These are phyloP conservation scores for Lachnellula occidentalis DNA, from an alignment of 2,329 filamentous ascomycete species.

Conservation along the genomic window DNA sequence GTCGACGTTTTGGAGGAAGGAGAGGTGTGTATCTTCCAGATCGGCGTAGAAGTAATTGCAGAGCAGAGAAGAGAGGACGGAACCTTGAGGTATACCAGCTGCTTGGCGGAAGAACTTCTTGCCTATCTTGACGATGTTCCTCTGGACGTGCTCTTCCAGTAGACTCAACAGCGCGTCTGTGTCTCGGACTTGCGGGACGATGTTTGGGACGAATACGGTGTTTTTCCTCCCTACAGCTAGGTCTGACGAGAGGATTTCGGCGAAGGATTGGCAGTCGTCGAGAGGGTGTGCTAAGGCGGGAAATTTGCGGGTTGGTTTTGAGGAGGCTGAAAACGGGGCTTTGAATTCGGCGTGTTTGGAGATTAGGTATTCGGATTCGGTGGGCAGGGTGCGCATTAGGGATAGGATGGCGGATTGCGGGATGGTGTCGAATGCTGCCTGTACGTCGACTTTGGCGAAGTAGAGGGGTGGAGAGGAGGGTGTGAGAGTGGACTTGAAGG, in stretches of 20 bases:
- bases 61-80: slow-evolving; percentile 75
- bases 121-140: slow-evolving; percentile 83
- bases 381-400: slow-evolving; percentile 55
- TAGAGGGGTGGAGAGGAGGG: slow-evolving; percentile 50
- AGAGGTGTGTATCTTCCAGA: slow-evolving; percentile 64
- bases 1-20: slow-evolving; percentile 49
- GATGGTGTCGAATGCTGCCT: slow-evolving; percentile 91
- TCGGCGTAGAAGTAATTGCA: slow-evolving; percentile 97
- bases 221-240: slow-evolving; percentile 41
- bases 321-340: slow-evolving; percentile 32
- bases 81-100: slow-evolving; percentile 87
- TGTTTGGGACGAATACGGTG: slow-evolving; percentile 72
- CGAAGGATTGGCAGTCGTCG: slow-evolving; percentile 27
- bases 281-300: slow-evolving; percentile 24
- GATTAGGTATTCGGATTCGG: slow-evolving; percentile 60
- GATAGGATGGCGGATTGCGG: slow-evolving; percentile 70
- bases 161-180: slow-evolving; percentile 61
- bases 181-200: slow-evolving; percentile 51
- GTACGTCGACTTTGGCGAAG: slow-evolving; percentile 90
- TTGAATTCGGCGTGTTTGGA: slow-evolving; percentile 70
- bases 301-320: slow-evolving; percentile 28
- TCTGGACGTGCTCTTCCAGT: slow-evolving; percentile 71
- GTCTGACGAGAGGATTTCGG: slow-evolving; percentile 23
- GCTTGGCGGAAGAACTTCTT: slow-evolving; percentile 86
- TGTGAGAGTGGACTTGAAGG: slow-evolving; percentile 54